Percentiles rank a stretch among this genome's conserved stretches.
Evolutionary conservation across 768 basidiomycete species (phyloP).

Genomic region (Macrolepiota albuminosa): DNA sequence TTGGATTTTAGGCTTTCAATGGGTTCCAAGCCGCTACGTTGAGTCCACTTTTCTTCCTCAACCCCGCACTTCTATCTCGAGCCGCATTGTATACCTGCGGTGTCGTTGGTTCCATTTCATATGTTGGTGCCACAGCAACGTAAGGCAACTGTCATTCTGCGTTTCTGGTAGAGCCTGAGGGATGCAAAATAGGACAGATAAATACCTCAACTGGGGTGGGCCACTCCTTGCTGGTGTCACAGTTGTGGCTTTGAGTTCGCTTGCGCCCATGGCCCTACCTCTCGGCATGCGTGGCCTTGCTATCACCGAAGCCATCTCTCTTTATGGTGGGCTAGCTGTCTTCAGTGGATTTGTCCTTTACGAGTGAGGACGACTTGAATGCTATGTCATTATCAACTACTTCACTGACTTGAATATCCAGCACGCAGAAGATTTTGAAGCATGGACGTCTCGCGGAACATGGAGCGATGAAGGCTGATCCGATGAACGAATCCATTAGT

Average conservation of each 20-base stretch:
- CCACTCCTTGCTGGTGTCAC: slow-evolving; percentile 87
- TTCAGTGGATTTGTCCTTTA: slow-evolving; percentile 85
- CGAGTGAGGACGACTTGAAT: slow-evolving; percentile 48
- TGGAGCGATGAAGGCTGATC: slow-evolving; percentile 64
- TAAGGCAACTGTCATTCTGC: slow-evolving; percentile 23
- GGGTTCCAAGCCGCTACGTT: slow-evolving; percentile 82
- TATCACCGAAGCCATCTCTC: slow-evolving; percentile 68
- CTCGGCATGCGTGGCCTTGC: slow-evolving; percentile 75
- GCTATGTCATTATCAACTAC: neutral
- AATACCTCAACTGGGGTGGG: slow-evolving; percentile 81
- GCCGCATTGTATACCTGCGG: slow-evolving; percentile 87
- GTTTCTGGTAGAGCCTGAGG: neutral
- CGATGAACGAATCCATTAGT: slow-evolving; percentile 72
- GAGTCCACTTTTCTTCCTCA: slow-evolving; percentile 85
- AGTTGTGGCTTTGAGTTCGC: slow-evolving; percentile 79
- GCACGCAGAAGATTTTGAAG: slow-evolving; percentile 81
- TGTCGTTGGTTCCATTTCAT: slow-evolving; percentile 80
- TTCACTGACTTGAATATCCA: slow-evolving; percentile 20
- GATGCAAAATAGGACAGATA: slow-evolving; percentile 51
- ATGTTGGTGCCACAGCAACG: slow-evolving; percentile 86
- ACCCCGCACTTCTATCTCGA: slow-evolving; percentile 78
- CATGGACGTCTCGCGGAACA: slow-evolving; percentile 71
- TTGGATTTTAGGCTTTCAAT: slow-evolving; percentile 64
- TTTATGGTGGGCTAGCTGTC: slow-evolving; percentile 87
- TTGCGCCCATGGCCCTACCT: slow-evolving; percentile 88